phyloP scores from a whole-genome alignment of 164 flowering plant species.

The Kalanchoe fedtschenkoi region DNA sequence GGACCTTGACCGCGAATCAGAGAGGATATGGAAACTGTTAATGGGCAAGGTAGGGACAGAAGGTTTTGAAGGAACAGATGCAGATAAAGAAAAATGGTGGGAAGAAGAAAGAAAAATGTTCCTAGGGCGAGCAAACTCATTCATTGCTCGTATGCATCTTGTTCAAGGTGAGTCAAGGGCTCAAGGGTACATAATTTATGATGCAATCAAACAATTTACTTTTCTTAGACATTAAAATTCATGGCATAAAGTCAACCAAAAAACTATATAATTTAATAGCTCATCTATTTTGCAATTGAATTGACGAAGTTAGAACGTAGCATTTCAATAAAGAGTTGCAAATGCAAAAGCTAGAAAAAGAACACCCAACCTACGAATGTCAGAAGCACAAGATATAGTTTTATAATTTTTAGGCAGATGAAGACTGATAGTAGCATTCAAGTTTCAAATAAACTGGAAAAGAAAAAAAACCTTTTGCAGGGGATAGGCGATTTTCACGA shows the following conservation, averaged over 20 bases:
- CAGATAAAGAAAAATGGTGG: conserved; percentile 42
- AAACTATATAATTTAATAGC: too few species aligned
- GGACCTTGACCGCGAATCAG: conserved; percentile 54
- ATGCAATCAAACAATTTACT: too few species aligned
- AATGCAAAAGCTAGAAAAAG: too few species aligned
- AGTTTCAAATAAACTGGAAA: neutral
- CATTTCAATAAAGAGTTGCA: too few species aligned
- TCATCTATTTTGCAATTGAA: too few species aligned
- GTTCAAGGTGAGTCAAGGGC: conserved; percentile 26
- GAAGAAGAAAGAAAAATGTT: conserved; percentile 36
- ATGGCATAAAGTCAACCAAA: too few species aligned
- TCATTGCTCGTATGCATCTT: conserved; percentile 42
- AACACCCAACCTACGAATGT: too few species aligned
- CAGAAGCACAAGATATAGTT: too few species aligned
- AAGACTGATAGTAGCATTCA: neutral
- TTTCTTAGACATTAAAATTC: too few species aligned
- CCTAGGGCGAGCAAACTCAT: conserved; percentile 32
- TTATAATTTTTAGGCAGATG: too few species aligned
- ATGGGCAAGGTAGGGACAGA: conserved; percentile 45
- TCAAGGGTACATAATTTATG: neutral
- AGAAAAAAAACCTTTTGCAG: conserved; percentile 14
- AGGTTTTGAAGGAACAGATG: conserved; percentile 21
- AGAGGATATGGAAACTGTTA: conserved; percentile 49
- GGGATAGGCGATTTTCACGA: conserved; percentile 41
- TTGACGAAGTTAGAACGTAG: too few species aligned